Base-by-base conservation (phyloP, 192 early-diverging fungal genomes). In the Backusella sp. region DNA sequence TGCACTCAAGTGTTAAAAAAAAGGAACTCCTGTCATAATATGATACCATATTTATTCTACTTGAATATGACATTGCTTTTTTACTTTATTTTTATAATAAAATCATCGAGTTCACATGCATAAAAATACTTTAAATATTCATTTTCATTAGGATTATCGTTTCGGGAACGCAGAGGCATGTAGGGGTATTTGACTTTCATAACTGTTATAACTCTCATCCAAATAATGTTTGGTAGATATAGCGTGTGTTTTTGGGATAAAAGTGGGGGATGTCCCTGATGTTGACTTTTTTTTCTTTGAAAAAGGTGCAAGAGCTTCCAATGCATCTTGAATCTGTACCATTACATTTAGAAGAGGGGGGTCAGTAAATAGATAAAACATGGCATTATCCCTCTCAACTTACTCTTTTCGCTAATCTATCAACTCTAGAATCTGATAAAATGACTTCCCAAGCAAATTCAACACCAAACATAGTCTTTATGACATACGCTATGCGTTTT, bases 381-480 rank as follows among this genome's bases (percentile, higher is more conserved):
- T 35, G 0, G 0, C 2, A 19, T 15, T 23, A 23, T 9, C 15
- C 32, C 0, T 9, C 26, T 32, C 1, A 15, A 42, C 65, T 77
- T 77, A 69, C 76, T 56, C 76, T 46, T 44, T 34, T 62, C 4
- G 76, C 46, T n/a, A 93, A 77, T 36, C 77, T 70, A 41, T 72
- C 67, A 35, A 90, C 84, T 59, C 83, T 86, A 23, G 73, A 75
- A 75, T 90, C 88, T 15, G 84, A 56, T 0, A 79, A 73, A 15
- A 92, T 82, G 4, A 94, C 91, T 59, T 91, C 83, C 89, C 90
- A 92, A 11, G 94, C 88, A 85, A 98, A 96, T 72, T 97, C 94
- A 36, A 98, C 87, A n/a, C 92, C 93, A 81, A 94, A 96, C 73
- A 93, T 90, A 39, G 89, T 77, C 66, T 89, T 89, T 70, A 97